These are phyloP conservation scores for Carpinus viminea DNA, from an alignment of 306 rosid genomes.

Conservation along the genomic window DNA sequence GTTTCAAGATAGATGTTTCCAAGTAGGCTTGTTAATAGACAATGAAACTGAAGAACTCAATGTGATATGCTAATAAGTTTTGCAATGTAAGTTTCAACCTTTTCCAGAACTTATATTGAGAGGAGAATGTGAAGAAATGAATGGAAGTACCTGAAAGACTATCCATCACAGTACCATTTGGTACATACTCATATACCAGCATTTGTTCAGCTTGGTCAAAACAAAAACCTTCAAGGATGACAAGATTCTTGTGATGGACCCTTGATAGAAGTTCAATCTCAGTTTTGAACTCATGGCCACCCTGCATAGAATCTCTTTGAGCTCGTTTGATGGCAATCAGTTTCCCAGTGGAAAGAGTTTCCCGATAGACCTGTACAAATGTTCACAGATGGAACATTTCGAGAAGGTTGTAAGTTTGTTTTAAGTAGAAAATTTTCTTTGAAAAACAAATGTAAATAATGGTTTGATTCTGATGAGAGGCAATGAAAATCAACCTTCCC, in stretches of 20 bases:
- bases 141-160: conserved; percentile 36
- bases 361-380: conserved; percentile 38
- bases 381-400: neutral
- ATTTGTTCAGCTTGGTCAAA: conserved; percentile 58
- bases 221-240: conserved; percentile 53
- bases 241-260: conserved; percentile 58
- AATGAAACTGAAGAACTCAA: too few species aligned
- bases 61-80: too few species aligned
- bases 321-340: conserved; percentile 56
- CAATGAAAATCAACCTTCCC: conserved; percentile 54
- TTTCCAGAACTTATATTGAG: neutral
- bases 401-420: neutral
- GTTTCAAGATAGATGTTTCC: neutral
- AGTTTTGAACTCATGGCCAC: conserved; percentile 42
- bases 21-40: neutral
- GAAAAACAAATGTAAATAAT: too few species aligned
- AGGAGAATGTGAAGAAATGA: neutral
- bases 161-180: conserved; percentile 49
- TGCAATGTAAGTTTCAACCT: neutral
- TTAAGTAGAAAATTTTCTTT: neutral
- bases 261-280: conserved; percentile 63
- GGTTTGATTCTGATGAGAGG: neutral
- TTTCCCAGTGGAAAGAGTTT: conserved; percentile 41
- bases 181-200: conserved; percentile 45
- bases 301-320: conserved; percentile 40